phyloP scores from a whole-genome alignment of 2,329 filamentous ascomycete genomes.

The Cercospora janseana region DNA sequence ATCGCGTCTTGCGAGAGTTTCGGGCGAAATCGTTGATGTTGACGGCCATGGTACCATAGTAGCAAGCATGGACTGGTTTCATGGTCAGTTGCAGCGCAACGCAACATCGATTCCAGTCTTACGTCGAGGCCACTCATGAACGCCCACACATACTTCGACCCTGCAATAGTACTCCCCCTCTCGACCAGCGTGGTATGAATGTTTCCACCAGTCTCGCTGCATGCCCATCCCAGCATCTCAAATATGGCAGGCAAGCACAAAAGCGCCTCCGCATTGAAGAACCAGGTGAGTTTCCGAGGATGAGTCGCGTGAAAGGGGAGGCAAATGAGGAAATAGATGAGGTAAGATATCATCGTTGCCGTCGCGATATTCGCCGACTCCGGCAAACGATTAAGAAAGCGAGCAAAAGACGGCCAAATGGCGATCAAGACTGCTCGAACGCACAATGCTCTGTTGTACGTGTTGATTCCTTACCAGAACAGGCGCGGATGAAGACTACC shows the following conservation, averaged over 20 bases:
- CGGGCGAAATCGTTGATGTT: constrained; percentile 30
- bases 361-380: constrained; percentile 27
- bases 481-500: constrained; percentile 36
- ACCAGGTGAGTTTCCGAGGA: constrained; percentile 24
- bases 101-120: too few species aligned
- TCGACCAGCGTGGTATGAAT: constrained; percentile 27
- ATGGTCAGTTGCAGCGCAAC: too few species aligned
- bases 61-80: constrained; percentile 27
- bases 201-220: constrained; percentile 22
- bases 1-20: constrained; percentile 20
- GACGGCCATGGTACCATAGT: constrained; percentile 30
- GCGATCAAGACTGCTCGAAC: constrained; percentile 33
- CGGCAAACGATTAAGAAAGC: constrained; percentile 22
- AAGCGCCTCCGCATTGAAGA: constrained; percentile 27
- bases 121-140: constrained; percentile 35
- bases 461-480: constrained; percentile 39
- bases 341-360: constrained; percentile 24
- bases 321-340: constrained; percentile 27
- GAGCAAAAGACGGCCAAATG: constrained; percentile 25
- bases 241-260: constrained; percentile 27
- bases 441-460: constrained; percentile 35
- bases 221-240: constrained; percentile 25
- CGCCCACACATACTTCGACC: constrained; percentile 31
- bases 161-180: constrained; percentile 27
- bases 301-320: constrained; percentile 29